Evolutionary conservation across 2,329 filamentous ascomycete species (phyloP).

Genomic region (Fusarium sp.): DNA sequence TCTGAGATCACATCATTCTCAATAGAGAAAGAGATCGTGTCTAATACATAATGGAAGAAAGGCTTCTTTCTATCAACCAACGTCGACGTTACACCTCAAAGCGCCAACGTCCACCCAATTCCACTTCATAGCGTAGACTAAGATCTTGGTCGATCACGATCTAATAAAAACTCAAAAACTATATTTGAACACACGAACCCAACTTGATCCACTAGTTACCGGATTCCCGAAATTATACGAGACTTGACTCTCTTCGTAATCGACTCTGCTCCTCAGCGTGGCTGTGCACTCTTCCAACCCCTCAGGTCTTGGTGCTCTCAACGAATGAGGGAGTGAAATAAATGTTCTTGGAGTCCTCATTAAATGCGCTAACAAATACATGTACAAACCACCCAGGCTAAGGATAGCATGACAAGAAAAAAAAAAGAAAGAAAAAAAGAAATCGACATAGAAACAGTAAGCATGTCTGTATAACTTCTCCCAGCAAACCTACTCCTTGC

Average conservation of each 20-base stretch:
- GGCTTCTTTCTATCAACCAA: too few species aligned
- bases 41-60: not conserved
- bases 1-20: constrained; percentile 6
- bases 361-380: constrained; percentile 18
- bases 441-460: constrained; percentile 18
- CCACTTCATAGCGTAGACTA: not conserved
- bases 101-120: not conserved
- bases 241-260: constrained; percentile 1
- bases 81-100: constrained; percentile 2
- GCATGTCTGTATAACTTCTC: constrained; percentile 13
- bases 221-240: not conserved
- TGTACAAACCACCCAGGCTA: not conserved
- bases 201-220: constrained; percentile 6
- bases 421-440: constrained; percentile 2
- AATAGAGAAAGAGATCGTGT: not conserved
- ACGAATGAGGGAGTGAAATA: not conserved
- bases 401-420: constrained; percentile 7
- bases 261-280: constrained; percentile 7
- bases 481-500: constrained; percentile 20
- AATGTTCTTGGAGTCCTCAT: constrained; percentile 10
- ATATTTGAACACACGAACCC: not conserved
- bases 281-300: constrained; percentile 27
- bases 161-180: not conserved
- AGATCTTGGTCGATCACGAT: constrained; percentile 16
- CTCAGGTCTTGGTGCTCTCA: constrained; percentile 13